phyloP scores from a whole-genome alignment of 441 rosid species.

The Manihot esculenta region DNA sequence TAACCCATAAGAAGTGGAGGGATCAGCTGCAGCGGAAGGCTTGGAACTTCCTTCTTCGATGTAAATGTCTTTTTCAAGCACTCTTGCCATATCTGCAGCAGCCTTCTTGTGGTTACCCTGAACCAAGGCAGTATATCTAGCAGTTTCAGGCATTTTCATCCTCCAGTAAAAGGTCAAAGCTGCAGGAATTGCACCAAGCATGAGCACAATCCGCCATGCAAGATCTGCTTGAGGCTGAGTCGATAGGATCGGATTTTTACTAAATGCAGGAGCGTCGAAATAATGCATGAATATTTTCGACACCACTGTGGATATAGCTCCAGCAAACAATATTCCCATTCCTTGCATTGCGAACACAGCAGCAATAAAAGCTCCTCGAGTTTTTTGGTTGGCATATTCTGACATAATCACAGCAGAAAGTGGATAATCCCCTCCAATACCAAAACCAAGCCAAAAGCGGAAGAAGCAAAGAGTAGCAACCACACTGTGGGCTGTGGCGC shows the following conservation, averaged over 20 bases:
- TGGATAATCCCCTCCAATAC: constrained; percentile 11
- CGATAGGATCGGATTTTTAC: background rate
- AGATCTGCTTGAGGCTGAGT: constrained; percentile 5
- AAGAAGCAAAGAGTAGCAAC: background rate
- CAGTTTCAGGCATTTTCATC: constrained; percentile 19
- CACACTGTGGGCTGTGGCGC: no score
- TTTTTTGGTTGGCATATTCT: constrained; percentile 9
- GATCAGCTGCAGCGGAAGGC: background rate
- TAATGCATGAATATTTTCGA: background rate
- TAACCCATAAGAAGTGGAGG: background rate
- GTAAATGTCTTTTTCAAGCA: background rate
- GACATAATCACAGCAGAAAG: constrained; percentile 14
- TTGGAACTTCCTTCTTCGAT: background rate
- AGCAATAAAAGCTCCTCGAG: constrained; percentile 16
- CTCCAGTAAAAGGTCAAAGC: constrained; percentile 17
- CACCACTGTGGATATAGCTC: background rate
- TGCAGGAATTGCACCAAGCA: constrained; percentile 10
- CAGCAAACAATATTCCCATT: constrained; percentile 7
- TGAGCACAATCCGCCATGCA: constrained; percentile 15
- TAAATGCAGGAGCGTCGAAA: constrained; percentile 5
- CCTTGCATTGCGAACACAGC: constrained; percentile 20
- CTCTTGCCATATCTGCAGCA: constrained; percentile 6
- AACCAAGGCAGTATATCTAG: constrained; percentile 12
- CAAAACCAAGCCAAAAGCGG: constrained; percentile 5
- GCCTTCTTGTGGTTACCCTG: constrained; percentile 8